These are phyloP conservation scores for Wickerhamiella vanderwaltii DNA, from an alignment of 805 yeast genomes.

Conservation along the genomic window DNA sequence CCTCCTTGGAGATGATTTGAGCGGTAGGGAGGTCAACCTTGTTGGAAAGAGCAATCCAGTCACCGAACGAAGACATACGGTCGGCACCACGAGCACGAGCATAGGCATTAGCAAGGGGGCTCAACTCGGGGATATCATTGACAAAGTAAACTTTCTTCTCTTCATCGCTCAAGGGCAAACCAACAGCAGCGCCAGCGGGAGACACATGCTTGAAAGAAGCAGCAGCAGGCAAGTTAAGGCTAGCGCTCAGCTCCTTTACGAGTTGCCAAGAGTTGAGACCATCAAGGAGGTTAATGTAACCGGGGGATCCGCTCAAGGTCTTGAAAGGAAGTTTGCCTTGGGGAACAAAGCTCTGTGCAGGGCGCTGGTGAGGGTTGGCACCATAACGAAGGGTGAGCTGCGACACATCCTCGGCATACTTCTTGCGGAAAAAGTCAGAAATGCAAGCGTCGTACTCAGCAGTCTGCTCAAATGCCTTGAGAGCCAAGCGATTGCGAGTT, in stretches of 20 bases:
- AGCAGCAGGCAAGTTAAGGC: conserved; percentile 93
- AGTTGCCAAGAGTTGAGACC: conserved; percentile 98
- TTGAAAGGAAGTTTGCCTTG: conserved; percentile 86
- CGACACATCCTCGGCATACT: conserved; percentile 77
- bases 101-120: conserved; percentile 94
- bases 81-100: conserved; percentile 99
- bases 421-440: conserved; percentile 94
- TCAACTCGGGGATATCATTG: conserved; percentile 82
- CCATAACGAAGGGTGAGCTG: conserved; percentile 96
- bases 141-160: conserved; percentile 96
- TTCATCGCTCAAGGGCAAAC: conserved; percentile 76
- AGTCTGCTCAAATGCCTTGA: conserved; percentile 96
- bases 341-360: conserved; percentile 90
- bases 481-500: conserved; percentile 72
- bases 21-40: conserved; percentile 95
- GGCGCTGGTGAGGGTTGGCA: conserved; percentile 98
- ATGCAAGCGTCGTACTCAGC: conserved; percentile 95
- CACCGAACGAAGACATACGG: conserved; percentile 98
- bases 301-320: conserved; percentile 91
- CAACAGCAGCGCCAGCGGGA: conserved; percentile 98
- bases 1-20: conserved; percentile 92
- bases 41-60: conserved; percentile 93
- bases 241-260: conserved; percentile 90
- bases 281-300: conserved; percentile 91
- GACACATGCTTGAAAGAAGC: conserved; percentile 98